Percentiles rank a stretch among this genome's conserved stretches.
Evolutionary conservation across 352 stramenopile species (phyloP).

Genomic region (Pythium phragmiticola): DNA sequence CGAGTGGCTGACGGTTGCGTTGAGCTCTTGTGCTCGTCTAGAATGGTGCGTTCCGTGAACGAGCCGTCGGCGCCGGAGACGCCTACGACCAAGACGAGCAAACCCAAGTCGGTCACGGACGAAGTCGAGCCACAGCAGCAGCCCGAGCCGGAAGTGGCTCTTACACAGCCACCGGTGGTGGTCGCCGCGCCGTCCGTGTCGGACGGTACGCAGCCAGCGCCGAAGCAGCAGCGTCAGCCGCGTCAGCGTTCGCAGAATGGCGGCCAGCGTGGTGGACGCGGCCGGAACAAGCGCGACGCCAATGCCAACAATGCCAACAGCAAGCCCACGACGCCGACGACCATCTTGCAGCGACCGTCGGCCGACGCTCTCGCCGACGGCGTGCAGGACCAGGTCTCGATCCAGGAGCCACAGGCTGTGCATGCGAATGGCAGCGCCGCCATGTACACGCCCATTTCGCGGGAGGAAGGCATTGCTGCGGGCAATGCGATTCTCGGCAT

Average conservation of each 20-base stretch:
- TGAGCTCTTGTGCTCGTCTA: conserved; percentile 4
- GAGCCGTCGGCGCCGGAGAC: conserved; percentile 26
- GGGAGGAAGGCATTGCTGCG: conserved; percentile 75
- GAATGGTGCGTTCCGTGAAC: conserved; percentile 64
- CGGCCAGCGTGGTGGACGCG: conserved; percentile 22
- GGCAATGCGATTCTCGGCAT: conserved; percentile 84
- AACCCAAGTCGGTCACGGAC: conserved; percentile 17
- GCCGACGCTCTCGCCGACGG: neutral
- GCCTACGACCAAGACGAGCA: conserved; percentile 2
- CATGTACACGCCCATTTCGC: conserved; percentile 64
- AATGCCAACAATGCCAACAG: conserved; percentile 30
- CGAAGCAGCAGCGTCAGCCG: conserved; percentile 19
- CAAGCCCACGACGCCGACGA: conserved; percentile 44
- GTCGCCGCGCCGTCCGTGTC: neutral
- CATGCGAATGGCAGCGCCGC: conserved; percentile 6
- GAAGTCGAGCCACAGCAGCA: conserved; percentile 5
- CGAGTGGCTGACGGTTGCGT: too few species aligned
- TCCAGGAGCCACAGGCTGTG: neutral
- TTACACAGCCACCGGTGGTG: conserved; percentile 7
- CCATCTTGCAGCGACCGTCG: conserved; percentile 58
- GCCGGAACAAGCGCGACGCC: conserved; percentile 33
- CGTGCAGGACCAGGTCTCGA: conserved; percentile 14
- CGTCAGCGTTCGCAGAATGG: conserved; percentile 25
- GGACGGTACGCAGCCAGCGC: conserved; percentile 11
- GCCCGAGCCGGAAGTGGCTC: conserved; percentile 9